Conservation (phyloP, 169 alveolate species). For the Sarcocystis neurona region DNA sequence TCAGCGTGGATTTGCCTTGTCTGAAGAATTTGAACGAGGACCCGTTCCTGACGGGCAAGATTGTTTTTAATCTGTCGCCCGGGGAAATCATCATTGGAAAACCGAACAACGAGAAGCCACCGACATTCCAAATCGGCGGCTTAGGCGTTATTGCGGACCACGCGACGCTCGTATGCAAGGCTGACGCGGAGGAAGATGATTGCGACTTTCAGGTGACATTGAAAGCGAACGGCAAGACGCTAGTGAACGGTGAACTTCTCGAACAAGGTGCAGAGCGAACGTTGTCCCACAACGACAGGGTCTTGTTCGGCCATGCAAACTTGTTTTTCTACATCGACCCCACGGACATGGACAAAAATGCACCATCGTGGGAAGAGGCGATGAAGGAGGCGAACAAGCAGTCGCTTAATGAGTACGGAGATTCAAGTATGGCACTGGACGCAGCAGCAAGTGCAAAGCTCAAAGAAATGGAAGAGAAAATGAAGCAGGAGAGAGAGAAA, state of each 20-base stretch:
- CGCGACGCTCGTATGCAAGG: slow-evolving; percentile 33
- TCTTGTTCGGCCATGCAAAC: slow-evolving; percentile 60
- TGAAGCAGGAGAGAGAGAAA: slow-evolving; percentile 40
- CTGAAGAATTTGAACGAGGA: slow-evolving; percentile 86
- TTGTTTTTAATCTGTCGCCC: slow-evolving; percentile 67
- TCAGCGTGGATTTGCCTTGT: slow-evolving; percentile 72
- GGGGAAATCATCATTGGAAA: slow-evolving; percentile 79
- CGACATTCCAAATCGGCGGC: slow-evolving; percentile 60
- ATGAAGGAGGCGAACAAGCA: slow-evolving; percentile 63
- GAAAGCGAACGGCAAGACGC: slow-evolving; percentile 56
- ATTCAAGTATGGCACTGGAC: slow-evolving; percentile 13
- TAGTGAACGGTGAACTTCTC: slow-evolving; percentile 47
- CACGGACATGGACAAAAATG: slow-evolving; percentile 43
- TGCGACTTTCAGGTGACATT: slow-evolving; percentile 32
- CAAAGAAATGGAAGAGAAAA: slow-evolving; percentile 28
- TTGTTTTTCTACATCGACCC: slow-evolving; percentile 62
- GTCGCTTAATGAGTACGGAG: slow-evolving; percentile 34
- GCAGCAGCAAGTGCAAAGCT: slow-evolving; percentile 32
- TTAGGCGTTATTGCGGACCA: slow-evolving; percentile 44
- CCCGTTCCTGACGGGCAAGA: slow-evolving; percentile 81
- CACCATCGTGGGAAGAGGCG: slow-evolving; percentile 67
- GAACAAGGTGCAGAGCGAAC: background rate
- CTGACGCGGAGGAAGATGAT: slow-evolving; percentile 32
- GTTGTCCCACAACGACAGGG: slow-evolving; percentile 49
- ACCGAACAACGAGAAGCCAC: slow-evolving; percentile 70